Evolutionary conservation across 2,329 filamentous ascomycete species (phyloP).

Genomic region (Cytospora piceae): DNA sequence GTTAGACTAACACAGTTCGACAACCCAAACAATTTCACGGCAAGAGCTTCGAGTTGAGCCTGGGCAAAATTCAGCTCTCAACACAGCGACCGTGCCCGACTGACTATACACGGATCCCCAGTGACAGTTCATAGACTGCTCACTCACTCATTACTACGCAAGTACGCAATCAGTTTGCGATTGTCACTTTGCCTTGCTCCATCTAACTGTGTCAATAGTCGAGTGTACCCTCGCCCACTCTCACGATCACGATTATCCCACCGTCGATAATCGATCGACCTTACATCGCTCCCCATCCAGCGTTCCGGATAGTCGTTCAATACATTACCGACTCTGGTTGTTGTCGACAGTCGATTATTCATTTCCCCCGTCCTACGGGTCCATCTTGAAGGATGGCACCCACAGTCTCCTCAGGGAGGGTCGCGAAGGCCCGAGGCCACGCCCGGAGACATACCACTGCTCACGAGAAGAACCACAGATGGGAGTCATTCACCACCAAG

Average conservation of each 20-base stretch:
- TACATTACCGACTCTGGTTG: not conserved
- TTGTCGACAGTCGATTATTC: not conserved
- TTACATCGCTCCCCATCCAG: not conserved
- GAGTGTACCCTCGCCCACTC: not conserved
- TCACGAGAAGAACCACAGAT: constrained; percentile 83
- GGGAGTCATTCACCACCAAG: constrained; percentile 88
- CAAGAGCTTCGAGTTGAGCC: not conserved
- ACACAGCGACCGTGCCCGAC: not conserved
- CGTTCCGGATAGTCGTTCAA: not conserved
- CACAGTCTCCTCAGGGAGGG: constrained; percentile 64
- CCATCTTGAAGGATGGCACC: constrained; percentile 57
- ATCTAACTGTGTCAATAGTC: not conserved
- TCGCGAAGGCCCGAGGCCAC: constrained; percentile 69
- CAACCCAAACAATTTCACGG: not conserved
- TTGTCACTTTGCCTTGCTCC: not conserved
- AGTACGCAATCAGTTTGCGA: constrained; percentile 1
- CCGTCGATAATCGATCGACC: not conserved
- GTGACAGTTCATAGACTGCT: not conserved
- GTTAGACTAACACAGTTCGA: not conserved
- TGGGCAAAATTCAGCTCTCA: not conserved
- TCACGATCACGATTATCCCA: not conserved
- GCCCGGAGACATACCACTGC: constrained; percentile 65
- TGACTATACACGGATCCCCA: not conserved
- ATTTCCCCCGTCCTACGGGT: not conserved
- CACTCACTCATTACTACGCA: not conserved